These are phyloP conservation scores for Leccinum truebloodii DNA, from an alignment of 768 basidiomycete species.

Conservation along the genomic window DNA sequence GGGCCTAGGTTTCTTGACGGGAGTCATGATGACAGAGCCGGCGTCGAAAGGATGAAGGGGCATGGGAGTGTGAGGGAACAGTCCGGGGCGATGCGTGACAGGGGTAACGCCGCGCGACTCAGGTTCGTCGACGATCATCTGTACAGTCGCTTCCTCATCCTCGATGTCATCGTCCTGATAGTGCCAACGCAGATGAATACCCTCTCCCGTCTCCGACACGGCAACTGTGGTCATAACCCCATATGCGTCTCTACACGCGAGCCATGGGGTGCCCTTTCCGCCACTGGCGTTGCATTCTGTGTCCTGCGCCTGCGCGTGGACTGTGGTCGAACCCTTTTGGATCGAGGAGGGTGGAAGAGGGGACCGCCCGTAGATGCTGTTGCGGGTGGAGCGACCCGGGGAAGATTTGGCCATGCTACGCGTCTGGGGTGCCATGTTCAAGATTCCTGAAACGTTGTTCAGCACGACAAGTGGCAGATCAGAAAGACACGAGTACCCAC, in stretches of 20 bases:
- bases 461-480: neutral
- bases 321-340: constrained; percentile 6
- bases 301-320: neutral
- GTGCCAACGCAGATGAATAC: constrained; percentile 22
- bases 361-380: constrained; percentile 25
- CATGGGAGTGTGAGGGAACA: constrained; percentile 25
- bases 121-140: constrained; percentile 17
- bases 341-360: constrained; percentile 7
- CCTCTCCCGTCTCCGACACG: constrained; percentile 25
- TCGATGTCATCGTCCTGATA: constrained; percentile 13
- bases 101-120: constrained; percentile 17
- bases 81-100: neutral
- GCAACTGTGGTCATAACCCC: constrained; percentile 14
- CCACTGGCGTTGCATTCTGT: neutral
- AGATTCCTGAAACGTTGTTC: neutral
- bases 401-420: constrained; percentile 20
- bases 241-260: constrained; percentile 21
- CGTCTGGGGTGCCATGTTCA: constrained; percentile 30
- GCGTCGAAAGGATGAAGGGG: constrained; percentile 25
- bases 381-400: constrained; percentile 22
- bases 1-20: constrained; percentile 28
- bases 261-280: constrained; percentile 10
- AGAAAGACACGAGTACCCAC: constrained; percentile 3
- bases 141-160: constrained; percentile 4
- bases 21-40: constrained; percentile 33